Percentiles rank a stretch among this genome's conserved stretches.
Evolutionary conservation across 305 asterid species (phyloP).

Genomic region (Euphrasia arctica): DNA sequence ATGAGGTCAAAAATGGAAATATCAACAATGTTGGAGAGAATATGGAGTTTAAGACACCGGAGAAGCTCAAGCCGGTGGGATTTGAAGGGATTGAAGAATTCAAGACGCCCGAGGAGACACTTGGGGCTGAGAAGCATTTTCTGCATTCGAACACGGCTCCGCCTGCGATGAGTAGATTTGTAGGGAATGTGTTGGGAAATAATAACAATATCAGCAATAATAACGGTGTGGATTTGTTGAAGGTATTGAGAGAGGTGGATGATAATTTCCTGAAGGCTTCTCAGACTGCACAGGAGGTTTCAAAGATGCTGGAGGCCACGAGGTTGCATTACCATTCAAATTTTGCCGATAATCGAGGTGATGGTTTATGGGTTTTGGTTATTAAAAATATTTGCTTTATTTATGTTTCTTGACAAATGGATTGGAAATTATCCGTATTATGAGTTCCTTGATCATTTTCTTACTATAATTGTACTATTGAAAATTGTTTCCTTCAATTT

Average conservation of each 20-base stretch:
- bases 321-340: conserved; percentile 91
- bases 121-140: conserved; percentile 47
- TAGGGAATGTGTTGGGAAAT: conserved; percentile 35
- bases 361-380: conserved; percentile 15
- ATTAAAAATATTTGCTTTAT: background rate
- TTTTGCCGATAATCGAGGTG: conserved; percentile 96
- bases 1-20: conserved; percentile 31
- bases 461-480: background rate
- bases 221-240: conserved; percentile 71
- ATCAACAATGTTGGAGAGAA: conserved; percentile 36
- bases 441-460: conserved; percentile 2
- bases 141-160: conserved; percentile 90
- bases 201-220: conserved; percentile 13
- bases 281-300: conserved; percentile 82
- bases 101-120: conserved; percentile 56
- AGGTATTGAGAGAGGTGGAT: conserved; percentile 68
- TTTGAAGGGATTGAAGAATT: conserved; percentile 48
- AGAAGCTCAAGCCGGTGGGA: conserved; percentile 53
- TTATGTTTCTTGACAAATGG: conserved; percentile 1
- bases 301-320: conserved; percentile 95
- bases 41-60: conserved; percentile 66
- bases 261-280: conserved; percentile 92
- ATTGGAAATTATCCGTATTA: background rate
- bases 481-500: background rate
- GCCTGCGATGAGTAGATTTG: conserved; percentile 40